phyloP scores from a whole-genome alignment of 2,329 filamentous ascomycete genomes.

The Ascochyta clinopodiicola region DNA sequence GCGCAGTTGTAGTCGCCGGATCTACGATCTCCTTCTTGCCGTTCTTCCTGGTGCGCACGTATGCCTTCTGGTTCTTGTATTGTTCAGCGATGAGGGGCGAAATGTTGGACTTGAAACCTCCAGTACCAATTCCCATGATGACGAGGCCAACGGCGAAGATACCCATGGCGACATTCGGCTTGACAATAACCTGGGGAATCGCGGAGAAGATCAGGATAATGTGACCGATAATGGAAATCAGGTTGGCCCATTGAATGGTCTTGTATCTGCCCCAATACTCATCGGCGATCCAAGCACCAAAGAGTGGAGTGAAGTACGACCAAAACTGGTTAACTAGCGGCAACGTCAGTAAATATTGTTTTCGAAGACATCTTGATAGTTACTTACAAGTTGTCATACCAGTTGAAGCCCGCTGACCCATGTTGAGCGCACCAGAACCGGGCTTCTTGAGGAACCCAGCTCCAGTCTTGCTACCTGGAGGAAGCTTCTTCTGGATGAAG shows the following conservation, averaged over 20 bases:
- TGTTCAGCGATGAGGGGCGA: constrained; percentile 67
- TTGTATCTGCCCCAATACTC: constrained; percentile 67
- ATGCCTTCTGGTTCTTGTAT: constrained; percentile 42
- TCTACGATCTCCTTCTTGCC: constrained; percentile 68
- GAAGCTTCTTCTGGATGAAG: constrained; percentile 46
- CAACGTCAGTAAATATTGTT: neutral
- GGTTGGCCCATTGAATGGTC: constrained; percentile 63
- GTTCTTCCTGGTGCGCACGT: constrained; percentile 38
- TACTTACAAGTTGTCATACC: constrained; percentile 54
- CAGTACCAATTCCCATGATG: constrained; percentile 70
- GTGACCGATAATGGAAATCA: constrained; percentile 64
- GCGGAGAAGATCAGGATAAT: constrained; percentile 64
- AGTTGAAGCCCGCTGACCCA: constrained; percentile 62
- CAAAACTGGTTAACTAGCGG: constrained; percentile 59
- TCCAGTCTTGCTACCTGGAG: constrained; percentile 42
- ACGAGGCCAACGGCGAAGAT: constrained; percentile 65
- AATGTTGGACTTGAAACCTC: constrained; percentile 73
- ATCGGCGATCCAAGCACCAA: constrained; percentile 66
- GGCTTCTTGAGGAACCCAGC: constrained; percentile 43
- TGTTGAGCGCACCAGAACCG: constrained; percentile 57
- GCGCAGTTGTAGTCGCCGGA: constrained; percentile 69
- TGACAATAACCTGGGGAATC: constrained; percentile 58
- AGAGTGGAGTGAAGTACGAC: constrained; percentile 64
- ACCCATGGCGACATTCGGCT: constrained; percentile 57
- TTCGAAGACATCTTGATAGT: neutral